A percentile compares a stretch with the other conserved stretches of the same genome.
phyloP scores from a whole-genome alignment of 1,284 basidiomycete genomes.

The Ceratobasidium theobromae region DNA sequence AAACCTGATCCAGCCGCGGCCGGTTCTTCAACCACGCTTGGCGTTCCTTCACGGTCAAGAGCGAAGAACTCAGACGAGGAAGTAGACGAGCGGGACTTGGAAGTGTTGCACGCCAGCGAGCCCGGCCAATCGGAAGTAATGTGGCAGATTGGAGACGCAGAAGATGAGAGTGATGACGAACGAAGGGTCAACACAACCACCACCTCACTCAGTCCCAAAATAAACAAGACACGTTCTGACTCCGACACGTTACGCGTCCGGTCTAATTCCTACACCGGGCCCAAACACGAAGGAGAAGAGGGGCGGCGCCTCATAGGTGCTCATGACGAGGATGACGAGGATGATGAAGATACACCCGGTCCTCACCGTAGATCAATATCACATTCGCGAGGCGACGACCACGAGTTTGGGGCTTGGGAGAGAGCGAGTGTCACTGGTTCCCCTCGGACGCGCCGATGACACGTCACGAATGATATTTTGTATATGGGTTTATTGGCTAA shows the following conservation, averaged over 20 bases:
- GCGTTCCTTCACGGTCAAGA: conserved; percentile 1
- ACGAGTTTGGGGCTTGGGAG: conserved; percentile 45
- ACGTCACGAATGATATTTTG: background rate
- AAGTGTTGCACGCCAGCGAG: conserved; percentile 4
- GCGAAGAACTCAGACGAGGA: conserved; percentile 28
- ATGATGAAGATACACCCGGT: conserved; percentile 36
- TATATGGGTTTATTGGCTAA: background rate
- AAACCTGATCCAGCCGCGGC: conserved; percentile 60
- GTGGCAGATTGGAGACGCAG: conserved; percentile 61
- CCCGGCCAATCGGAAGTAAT: conserved; percentile 42
- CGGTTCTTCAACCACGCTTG: conserved; percentile 35
- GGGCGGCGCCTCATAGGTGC: conserved; percentile 35
- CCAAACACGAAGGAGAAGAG: conserved; percentile 34
- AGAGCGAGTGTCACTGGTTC: conserved; percentile 5
- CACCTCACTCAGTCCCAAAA: conserved; percentile 5
- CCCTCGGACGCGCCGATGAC: conserved; percentile 13
- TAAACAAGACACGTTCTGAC: conserved; percentile 8
- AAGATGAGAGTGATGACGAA: conserved; percentile 58
- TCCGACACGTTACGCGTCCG: conserved; percentile 1
- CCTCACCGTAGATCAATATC: background rate
- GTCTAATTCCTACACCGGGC: background rate
- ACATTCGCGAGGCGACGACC: conserved; percentile 30
- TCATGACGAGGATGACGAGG: conserved; percentile 39
- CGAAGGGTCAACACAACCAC: conserved; percentile 38
- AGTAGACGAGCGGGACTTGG: conserved; percentile 46